A percentile compares a stretch with the other conserved stretches of the same genome.
Conservation (phyloP, 805 yeast species). For the Yarrowia osloensis region DNA sequence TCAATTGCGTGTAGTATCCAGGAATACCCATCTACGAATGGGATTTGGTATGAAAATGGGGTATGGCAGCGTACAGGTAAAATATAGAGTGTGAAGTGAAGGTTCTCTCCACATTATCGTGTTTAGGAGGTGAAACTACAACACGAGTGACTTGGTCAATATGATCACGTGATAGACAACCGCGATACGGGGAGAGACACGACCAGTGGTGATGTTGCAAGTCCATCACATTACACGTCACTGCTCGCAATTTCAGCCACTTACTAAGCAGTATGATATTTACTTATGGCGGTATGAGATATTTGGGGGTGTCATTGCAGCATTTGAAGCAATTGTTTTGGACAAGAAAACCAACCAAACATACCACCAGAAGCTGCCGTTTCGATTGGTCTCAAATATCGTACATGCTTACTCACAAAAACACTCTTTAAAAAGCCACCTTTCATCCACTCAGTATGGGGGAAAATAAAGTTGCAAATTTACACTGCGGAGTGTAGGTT, state of each 20-base stretch:
- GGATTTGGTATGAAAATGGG: background rate
- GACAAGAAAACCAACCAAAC: no score
- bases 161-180: no score
- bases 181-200: no score
- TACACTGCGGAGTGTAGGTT: background rate
- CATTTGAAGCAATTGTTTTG: no score
- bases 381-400: no score
- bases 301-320: background rate
- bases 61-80: background rate
- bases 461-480: constrained; percentile 6
- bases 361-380: no score
- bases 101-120: background rate
- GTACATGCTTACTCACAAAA: no score
- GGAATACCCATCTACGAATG: constrained; percentile 19
- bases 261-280: background rate
- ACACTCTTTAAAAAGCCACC: background rate
- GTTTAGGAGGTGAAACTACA: no score
- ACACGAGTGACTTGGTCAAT: no score
- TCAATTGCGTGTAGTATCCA: constrained; percentile 19
- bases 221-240: no score
- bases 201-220: no score
- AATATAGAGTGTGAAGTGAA: background rate
- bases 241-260: no score
- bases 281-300: background rate
- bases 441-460: background rate